These are phyloP conservation scores for Backusella australiensis DNA, from an alignment of 192 early-diverging fungal genomes.

Conservation along the genomic window DNA sequence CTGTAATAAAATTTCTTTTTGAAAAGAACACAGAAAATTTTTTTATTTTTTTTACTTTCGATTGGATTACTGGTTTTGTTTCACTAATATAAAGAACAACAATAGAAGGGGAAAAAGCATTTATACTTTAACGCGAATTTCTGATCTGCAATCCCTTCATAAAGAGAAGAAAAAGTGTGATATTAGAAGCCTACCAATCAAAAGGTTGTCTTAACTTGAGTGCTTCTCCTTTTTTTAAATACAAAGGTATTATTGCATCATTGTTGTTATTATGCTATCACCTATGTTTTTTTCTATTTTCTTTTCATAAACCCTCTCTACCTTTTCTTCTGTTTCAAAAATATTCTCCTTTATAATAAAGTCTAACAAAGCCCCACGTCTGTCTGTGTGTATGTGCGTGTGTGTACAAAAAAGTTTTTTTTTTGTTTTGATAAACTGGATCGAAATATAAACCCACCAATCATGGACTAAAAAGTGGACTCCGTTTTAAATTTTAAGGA, in stretches of 20 bases:
- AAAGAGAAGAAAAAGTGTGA: neutral
- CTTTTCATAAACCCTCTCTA: neutral
- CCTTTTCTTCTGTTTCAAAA: neutral
- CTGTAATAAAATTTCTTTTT: neutral
- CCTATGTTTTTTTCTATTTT: neutral
- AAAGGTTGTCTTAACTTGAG: neutral
- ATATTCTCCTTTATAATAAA: neutral
- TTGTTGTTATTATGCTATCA: neutral
- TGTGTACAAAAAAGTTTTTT: constrained; percentile 3
- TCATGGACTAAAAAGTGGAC: neutral
- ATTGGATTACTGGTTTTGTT: neutral
- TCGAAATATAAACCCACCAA: constrained; percentile 2
- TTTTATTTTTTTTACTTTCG: neutral
- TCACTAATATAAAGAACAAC: neutral
- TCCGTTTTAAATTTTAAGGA: neutral
- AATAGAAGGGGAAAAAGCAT: neutral
- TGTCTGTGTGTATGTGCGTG: neutral
- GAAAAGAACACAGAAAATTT: neutral
- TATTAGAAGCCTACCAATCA: neutral
- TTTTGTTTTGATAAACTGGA: constrained; percentile 7
- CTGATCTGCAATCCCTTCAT: neutral
- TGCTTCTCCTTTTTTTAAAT: neutral
- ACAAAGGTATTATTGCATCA: neutral
- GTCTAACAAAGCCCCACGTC: neutral
- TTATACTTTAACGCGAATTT: neutral